Evolutionary conservation across 2,329 filamentous ascomycete species (phyloP), one percentile per base, ranked within the genome.

Genomic region (Coleophoma eucalyptorum): DNA sequence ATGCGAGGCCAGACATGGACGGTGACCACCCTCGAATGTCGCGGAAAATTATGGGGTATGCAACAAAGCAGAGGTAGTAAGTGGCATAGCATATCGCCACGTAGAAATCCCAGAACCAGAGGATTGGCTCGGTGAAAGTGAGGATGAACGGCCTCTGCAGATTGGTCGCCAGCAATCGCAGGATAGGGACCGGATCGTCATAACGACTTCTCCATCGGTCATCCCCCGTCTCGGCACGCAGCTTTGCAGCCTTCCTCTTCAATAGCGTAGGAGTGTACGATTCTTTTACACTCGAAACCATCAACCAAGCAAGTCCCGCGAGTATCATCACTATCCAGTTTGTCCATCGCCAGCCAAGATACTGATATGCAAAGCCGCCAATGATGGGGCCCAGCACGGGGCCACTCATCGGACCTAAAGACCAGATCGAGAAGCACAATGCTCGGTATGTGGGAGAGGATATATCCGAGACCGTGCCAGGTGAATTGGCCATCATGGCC

Each of bases 61-160:
- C 90, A 15, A 95, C 86, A 71, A 96, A 96, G 69, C 90, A 95
- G 32, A 96, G 82, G 63, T 94, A 94, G 1, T 96, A 75, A 38
- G 96, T 90, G 18, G 84, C 89, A 66, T 96, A 96, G 34, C 96
- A 82, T 34, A 96, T 72, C 1, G 88, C 80, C 55, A 87, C 80
- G 58, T 87, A 87, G 32, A 84, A 66, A 61, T 87, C 80, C 83
- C 83, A 81, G 58, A 84, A 84, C 80, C 81, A 84, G 42, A 85
- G 59, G 50, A 96, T 96, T 0, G 91, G 91, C 61, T 97, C 92
- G 0, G 84, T 90, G 43, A 86, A 79, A 13, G 86, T 81, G 66
- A 96, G 83, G 2, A 87, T 71, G 53, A 96, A 88, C 0, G 92
- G 92, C 0, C 91, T 78, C 50, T 83, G 83, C 18, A 97, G 69